Conservation (phyloP, 495 filamentous ascomycete genomes). For the Penicillium macrosclerotiorum region DNA sequence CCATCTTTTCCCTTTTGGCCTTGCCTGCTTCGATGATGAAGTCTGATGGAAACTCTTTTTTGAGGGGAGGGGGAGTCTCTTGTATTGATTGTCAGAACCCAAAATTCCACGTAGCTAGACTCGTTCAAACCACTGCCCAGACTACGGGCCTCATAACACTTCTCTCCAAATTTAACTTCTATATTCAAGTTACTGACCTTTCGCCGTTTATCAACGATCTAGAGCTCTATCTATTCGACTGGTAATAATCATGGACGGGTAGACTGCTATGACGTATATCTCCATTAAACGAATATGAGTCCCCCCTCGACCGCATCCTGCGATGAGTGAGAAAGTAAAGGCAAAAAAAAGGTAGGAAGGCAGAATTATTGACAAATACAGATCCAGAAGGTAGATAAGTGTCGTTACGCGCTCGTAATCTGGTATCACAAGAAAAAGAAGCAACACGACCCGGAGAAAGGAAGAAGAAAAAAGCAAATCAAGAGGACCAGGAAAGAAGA, state of each 20-base stretch:
- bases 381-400: conserved; percentile 29
- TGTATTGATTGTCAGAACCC: too few species aligned
- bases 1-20: background rate
- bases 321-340: background rate
- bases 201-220: too few species aligned
- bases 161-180: too few species aligned
- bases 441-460: conserved; percentile 8
- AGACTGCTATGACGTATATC: background rate
- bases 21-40: background rate
- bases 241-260: too few species aligned
- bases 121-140: too few species aligned
- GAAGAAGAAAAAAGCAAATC: background rate
- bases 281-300: too few species aligned
- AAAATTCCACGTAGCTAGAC: too few species aligned
- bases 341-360: conserved; percentile 11
- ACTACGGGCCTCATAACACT: too few species aligned
- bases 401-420: conserved; percentile 35
- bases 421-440: conserved; percentile 35
- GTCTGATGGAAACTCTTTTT: conserved; percentile 1
- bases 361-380: conserved; percentile 35
- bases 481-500: conserved; percentile 13
- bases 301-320: background rate
- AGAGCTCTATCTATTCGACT: too few species aligned
- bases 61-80: too few species aligned
- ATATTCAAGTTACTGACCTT: too few species aligned